These are phyloP conservation scores for Blastocladiella emersonii DNA, from an alignment of 371 early-diverging fungal species.

Conservation along the genomic window DNA sequence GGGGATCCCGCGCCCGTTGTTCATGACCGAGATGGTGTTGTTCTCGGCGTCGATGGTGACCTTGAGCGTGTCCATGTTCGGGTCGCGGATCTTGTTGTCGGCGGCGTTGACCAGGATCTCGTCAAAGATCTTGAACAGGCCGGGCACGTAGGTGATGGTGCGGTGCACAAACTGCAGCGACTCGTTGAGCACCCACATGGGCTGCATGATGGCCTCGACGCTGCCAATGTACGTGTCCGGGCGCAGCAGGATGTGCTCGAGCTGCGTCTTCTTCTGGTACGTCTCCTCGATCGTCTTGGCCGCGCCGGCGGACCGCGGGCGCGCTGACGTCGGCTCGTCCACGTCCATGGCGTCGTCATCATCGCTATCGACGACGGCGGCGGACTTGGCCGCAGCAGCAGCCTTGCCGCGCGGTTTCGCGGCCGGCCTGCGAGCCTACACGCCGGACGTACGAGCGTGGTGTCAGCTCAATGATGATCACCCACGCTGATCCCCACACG, in stretches of 20 bases:
- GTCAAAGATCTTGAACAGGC: constrained; percentile 99
- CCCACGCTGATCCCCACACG: too few relatives aligned
- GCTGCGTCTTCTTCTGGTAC: constrained; percentile 96
- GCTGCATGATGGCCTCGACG: constrained; percentile 65
- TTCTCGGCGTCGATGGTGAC: constrained; percentile 77
- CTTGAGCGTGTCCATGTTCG: constrained; percentile 77
- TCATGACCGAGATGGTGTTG: constrained; percentile 82
- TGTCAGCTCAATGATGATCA: too few relatives aligned
- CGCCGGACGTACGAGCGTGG: too few relatives aligned
- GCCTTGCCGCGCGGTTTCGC: too few relatives aligned
- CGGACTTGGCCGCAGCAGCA: too few relatives aligned
- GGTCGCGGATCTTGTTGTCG: constrained; percentile 90
- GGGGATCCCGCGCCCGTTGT: constrained; percentile 98
- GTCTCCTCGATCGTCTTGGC: constrained; percentile 73
- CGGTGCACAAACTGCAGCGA: constrained; percentile 48
- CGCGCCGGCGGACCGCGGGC: neutral
- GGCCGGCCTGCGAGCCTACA: too few relatives aligned
- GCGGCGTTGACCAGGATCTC: constrained; percentile 99
- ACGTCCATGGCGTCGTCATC: neutral
- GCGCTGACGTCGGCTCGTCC: neutral
- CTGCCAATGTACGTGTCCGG: constrained; percentile 99
- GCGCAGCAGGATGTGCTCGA: constrained; percentile 96
- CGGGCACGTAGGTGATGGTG: constrained; percentile 83
- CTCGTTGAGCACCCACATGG: constrained; percentile 76
- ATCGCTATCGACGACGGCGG: neutral